phyloP scores from a whole-genome alignment of 148 eudicot genomes.

The Rhododendron henanense region DNA sequence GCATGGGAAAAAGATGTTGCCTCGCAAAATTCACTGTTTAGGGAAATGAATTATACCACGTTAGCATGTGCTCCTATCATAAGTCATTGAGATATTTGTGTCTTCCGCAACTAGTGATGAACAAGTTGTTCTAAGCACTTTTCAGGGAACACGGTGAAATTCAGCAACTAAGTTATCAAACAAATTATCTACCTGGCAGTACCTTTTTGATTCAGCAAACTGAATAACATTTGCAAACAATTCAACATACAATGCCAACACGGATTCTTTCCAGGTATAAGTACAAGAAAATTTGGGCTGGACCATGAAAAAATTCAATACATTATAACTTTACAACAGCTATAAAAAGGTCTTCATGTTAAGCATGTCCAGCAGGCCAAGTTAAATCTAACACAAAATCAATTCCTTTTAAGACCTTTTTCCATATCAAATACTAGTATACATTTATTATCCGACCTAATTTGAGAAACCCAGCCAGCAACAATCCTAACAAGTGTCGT shows the following conservation, averaged over 20 bases:
- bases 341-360: not conserved
- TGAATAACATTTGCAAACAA: not conserved
- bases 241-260: not conserved
- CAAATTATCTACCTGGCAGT: not conserved
- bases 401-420: not conserved
- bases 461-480: not conserved
- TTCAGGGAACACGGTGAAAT: not conserved
- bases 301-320: not conserved
- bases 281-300: not conserved
- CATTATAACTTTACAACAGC: too few species aligned
- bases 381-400: not conserved
- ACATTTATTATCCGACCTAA: not conserved
- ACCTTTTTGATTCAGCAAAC: not conserved
- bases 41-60: not conserved
- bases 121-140: not conserved
- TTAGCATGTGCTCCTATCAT: too few species aligned
- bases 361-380: not conserved
- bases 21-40: not conserved
- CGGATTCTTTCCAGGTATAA: not conserved
- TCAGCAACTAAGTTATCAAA: not conserved
- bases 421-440: not conserved
- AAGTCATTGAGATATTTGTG: not conserved
- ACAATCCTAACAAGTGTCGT: not conserved
- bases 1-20: not conserved
- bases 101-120: not conserved